Evolutionary conservation across 2,329 filamentous ascomycete genomes (phyloP).

Genomic region (Ophiosphaerella narmari): DNA sequence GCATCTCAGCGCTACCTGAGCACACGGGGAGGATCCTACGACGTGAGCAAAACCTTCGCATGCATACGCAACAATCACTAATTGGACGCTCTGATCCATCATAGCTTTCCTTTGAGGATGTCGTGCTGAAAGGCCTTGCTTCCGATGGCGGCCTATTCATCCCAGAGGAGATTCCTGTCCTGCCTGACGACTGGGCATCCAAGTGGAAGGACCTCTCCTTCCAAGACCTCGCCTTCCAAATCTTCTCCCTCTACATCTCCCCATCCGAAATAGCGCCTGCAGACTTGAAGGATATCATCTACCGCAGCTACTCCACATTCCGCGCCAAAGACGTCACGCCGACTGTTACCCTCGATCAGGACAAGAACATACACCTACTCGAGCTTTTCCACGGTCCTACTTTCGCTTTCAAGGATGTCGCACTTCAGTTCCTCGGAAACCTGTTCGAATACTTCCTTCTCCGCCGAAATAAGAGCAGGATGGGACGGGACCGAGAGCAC

Average conservation of each 20-base stretch:
- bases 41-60: slow-evolving; percentile 50
- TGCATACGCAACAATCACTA: slow-evolving; percentile 1
- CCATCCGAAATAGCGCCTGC: slow-evolving; percentile 76
- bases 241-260: slow-evolving; percentile 88
- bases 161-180: slow-evolving; percentile 75
- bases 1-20: slow-evolving; percentile 66
- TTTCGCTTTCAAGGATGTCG: slow-evolving; percentile 91
- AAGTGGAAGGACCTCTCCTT: slow-evolving; percentile 80
- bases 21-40: slow-evolving; percentile 66
- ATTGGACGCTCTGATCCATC: slow-evolving; percentile 16
- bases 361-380: slow-evolving; percentile 77
- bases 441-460: slow-evolving; percentile 88
- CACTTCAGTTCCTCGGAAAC: slow-evolving; percentile 93
- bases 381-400: slow-evolving; percentile 97
- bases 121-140: slow-evolving; percentile 86
- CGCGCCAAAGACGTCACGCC: slow-evolving; percentile 78
- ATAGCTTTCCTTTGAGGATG: slow-evolving; percentile 86
- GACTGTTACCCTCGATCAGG: slow-evolving; percentile 72
- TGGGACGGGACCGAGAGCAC: slow-evolving; percentile 63
- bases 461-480: slow-evolving; percentile 72
- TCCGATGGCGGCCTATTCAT: slow-evolving; percentile 88
- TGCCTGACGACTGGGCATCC: slow-evolving; percentile 67
- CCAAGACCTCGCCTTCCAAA: slow-evolving; percentile 78
- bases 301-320: slow-evolving; percentile 87
- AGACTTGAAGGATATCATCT: slow-evolving; percentile 83